These are phyloP conservation scores for Cutaneotrichosporon mucoides DNA, from an alignment of 1,284 basidiomycete genomes.

Conservation along the genomic window DNA sequence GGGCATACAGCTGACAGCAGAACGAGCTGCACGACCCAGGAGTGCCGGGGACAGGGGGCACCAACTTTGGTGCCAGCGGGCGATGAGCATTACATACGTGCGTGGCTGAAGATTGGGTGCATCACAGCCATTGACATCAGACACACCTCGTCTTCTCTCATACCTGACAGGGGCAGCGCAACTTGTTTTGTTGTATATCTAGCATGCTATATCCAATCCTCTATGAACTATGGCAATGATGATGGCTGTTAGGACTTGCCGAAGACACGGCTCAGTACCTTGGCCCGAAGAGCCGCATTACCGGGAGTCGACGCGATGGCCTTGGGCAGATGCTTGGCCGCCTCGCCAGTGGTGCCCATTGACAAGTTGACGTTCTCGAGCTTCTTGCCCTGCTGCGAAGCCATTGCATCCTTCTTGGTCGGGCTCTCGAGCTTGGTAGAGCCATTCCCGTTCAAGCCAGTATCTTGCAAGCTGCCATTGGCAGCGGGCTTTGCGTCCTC, in stretches of 20 bases:
- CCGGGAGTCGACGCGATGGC: conserved; percentile 41
- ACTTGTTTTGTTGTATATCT: neutral
- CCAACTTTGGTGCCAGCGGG: conserved; percentile 34
- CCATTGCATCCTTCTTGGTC: neutral
- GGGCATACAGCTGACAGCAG: neutral
- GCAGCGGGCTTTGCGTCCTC: too few relatives aligned
- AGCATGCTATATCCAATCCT: neutral
- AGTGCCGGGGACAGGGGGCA: conserved; percentile 44
- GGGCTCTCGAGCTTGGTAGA: too few relatives aligned
- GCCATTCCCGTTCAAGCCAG: too few relatives aligned
- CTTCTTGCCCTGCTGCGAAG: neutral
- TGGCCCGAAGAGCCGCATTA: conserved; percentile 28
- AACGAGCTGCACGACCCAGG: conserved; percentile 29
- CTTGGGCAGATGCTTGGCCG: conserved; percentile 25
- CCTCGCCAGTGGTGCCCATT: conserved; percentile 17
- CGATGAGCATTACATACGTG: neutral
- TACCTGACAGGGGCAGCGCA: too few relatives aligned
- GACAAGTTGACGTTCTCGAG: conserved; percentile 18
- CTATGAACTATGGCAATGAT: too few relatives aligned
- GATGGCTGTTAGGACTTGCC: conserved; percentile 13
- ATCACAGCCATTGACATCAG: too few relatives aligned
- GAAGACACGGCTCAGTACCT: conserved; percentile 44
- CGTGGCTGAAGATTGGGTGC: too few relatives aligned
- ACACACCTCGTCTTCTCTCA: too few relatives aligned
- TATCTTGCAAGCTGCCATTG: too few relatives aligned